phyloP scores from a whole-genome alignment of 805 yeast species.

The Spathaspora girioi region DNA sequence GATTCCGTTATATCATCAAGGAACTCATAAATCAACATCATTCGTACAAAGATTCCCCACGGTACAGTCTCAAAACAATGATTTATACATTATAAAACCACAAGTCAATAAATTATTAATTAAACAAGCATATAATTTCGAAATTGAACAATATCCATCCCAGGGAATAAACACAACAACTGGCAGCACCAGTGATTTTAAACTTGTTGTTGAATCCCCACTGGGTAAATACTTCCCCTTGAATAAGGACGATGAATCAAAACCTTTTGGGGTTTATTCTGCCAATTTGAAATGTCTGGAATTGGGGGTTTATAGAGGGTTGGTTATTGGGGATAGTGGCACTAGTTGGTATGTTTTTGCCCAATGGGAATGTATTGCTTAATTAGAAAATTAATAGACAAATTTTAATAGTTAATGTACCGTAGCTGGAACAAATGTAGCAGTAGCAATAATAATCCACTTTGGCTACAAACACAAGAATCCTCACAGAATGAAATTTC shows the following conservation, averaged over 20 bases:
- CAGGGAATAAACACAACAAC: slow-evolving; percentile 33
- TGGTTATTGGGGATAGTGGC: slow-evolving; percentile 74
- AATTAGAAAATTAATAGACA: not conserved
- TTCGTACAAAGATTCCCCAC: slow-evolving; percentile 75
- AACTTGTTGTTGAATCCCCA: slow-evolving; percentile 78
- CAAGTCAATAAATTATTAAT: slow-evolving; percentile 61
- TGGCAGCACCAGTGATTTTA: slow-evolving; percentile 32
- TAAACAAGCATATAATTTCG: slow-evolving; percentile 63
- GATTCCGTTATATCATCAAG: slow-evolving; percentile 72
- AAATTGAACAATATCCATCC: slow-evolving; percentile 60
- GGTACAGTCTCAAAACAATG: slow-evolving; percentile 63
- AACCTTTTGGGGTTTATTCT: slow-evolving; percentile 55
- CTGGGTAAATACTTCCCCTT: slow-evolving; percentile 72
- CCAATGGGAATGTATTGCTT: slow-evolving; percentile 68
- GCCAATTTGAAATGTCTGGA: slow-evolving; percentile 62
- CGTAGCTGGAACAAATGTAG: too few relatives aligned
- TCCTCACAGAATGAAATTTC: too few relatives aligned
- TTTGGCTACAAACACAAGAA: too few relatives aligned
- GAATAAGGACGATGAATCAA: slow-evolving; percentile 42
- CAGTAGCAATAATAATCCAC: too few relatives aligned
- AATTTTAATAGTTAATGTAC: too few relatives aligned
- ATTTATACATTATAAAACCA: slow-evolving; percentile 80
- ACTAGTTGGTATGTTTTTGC: slow-evolving; percentile 85
- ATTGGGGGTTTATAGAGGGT: slow-evolving; percentile 77
- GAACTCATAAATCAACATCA: slow-evolving; percentile 56